Evolutionary conservation across 768 basidiomycete genomes (phyloP).

Genomic region (Nidula microcarpa): DNA sequence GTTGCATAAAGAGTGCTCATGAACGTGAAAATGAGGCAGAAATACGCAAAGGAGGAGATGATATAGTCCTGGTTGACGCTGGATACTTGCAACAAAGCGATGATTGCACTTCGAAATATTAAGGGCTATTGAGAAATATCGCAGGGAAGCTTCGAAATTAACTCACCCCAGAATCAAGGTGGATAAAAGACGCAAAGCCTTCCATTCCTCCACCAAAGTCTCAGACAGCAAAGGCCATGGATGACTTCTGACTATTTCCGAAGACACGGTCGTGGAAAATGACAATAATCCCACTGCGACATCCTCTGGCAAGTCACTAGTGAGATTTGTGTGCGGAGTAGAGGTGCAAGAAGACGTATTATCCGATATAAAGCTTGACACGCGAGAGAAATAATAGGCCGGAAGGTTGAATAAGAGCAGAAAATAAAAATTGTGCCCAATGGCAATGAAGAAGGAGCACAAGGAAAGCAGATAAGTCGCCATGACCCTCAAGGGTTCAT

Average conservation of each 20-base stretch:
- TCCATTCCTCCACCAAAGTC: conserved; percentile 1
- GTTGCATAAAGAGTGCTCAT: neutral
- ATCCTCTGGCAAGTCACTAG: neutral
- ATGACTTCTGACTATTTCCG: neutral
- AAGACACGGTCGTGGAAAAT: neutral
- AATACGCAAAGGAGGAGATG: neutral
- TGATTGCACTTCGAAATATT: neutral
- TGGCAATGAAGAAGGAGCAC: too few relatives aligned
- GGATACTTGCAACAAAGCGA: neutral
- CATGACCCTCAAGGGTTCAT: too few relatives aligned
- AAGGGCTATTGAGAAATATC: neutral
- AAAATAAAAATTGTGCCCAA: too few relatives aligned
- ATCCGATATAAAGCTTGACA: too few relatives aligned
- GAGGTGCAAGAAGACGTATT: neutral
- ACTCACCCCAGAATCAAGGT: neutral
- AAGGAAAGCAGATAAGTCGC: too few relatives aligned
- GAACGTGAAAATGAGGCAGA: neutral
- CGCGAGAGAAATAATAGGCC: neutral
- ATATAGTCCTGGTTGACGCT: neutral
- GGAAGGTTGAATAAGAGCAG: neutral
- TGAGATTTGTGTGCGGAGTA: neutral
- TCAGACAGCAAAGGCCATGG: neutral
- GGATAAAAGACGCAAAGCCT: neutral
- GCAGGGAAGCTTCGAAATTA: neutral
- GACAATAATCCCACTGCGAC: neutral